phyloP scores from a whole-genome alignment of 2,329 filamentous ascomycete genomes.

The Fusarium sulawesiense region DNA sequence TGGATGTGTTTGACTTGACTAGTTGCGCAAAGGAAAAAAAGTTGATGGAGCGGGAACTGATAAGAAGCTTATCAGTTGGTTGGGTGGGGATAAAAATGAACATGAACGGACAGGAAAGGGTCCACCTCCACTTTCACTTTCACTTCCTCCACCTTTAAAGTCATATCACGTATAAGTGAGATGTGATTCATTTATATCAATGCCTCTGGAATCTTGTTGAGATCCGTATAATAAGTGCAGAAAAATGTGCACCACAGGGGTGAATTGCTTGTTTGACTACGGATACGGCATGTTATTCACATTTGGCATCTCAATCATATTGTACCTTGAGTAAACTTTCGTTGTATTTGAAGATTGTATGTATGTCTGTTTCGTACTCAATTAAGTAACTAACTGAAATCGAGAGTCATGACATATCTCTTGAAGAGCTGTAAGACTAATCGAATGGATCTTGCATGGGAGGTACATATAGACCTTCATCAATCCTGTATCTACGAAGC shows the following conservation, averaged over 20 bases:
- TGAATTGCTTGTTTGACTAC: neutral
- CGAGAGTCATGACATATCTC: neutral
- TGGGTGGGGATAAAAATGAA: neutral
- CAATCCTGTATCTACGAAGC: neutral
- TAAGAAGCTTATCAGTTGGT: slow-evolving; percentile 40
- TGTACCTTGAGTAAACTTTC: neutral
- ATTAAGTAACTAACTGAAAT: neutral
- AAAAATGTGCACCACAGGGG: neutral
- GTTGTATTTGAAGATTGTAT: neutral
- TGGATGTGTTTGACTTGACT: slow-evolving; percentile 9
- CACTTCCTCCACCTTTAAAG: neutral
- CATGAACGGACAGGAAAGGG: neutral
- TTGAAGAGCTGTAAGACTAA: neutral
- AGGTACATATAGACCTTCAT: neutral
- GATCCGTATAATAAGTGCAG: neutral
- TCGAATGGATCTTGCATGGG: neutral
- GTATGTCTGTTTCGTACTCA: neutral
- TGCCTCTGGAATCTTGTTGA: neutral
- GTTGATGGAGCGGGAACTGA: slow-evolving; percentile 32
- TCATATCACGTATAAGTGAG: neutral
- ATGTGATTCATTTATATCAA: neutral
- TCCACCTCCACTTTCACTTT: slow-evolving; percentile 2
- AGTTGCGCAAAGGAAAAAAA: slow-evolving; percentile 36
- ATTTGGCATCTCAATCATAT: neutral
- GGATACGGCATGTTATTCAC: neutral